Evolutionary conservation across 495 filamentous ascomycete species (phyloP).

Genomic region (Bacidia gigantensis): DNA sequence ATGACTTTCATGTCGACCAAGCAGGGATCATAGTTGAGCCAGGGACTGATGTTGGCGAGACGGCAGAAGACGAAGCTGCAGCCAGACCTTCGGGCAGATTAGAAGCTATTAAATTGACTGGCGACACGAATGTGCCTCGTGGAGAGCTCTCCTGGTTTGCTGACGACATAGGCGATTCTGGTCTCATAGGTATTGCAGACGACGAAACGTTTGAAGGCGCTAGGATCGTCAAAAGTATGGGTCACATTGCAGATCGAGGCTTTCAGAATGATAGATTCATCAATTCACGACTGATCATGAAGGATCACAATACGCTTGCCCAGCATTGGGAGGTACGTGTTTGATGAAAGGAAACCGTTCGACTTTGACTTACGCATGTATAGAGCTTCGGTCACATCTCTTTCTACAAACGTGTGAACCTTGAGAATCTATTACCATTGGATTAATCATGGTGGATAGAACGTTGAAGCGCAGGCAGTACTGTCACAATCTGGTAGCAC

Average conservation of each 20-base stretch:
- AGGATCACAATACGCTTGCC: conserved; percentile 62
- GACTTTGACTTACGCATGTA: background rate
- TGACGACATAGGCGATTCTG: conserved; percentile 55
- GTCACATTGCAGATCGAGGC: conserved; percentile 59
- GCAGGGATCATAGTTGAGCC: too few species aligned
- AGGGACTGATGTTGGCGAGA: too few species aligned
- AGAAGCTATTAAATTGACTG: conserved; percentile 79
- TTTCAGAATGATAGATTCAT: conserved; percentile 63
- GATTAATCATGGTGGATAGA: background rate
- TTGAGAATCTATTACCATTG: conserved; percentile 37
- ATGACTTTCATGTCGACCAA: too few species aligned
- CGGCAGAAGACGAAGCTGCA: background rate
- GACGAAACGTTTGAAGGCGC: conserved; percentile 60
- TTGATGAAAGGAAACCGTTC: background rate
- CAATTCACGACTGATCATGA: conserved; percentile 58
- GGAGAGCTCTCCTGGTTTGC: conserved; percentile 71
- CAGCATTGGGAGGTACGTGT: conserved; percentile 58
- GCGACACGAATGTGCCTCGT: conserved; percentile 75
- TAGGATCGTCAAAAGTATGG: conserved; percentile 58
- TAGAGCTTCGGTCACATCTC: conserved; percentile 61
- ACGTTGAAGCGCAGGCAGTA: too few species aligned
- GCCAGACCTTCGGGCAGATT: conserved; percentile 36
- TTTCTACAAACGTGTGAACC: conserved; percentile 65
- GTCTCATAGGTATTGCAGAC: conserved; percentile 44
- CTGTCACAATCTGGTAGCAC: too few species aligned